A percentile compares a stretch with the other conserved stretches of the same genome.
Evolutionary conservation across 2,329 filamentous ascomycete species (phyloP).

Genomic region (Mycogone perniciosa): DNA sequence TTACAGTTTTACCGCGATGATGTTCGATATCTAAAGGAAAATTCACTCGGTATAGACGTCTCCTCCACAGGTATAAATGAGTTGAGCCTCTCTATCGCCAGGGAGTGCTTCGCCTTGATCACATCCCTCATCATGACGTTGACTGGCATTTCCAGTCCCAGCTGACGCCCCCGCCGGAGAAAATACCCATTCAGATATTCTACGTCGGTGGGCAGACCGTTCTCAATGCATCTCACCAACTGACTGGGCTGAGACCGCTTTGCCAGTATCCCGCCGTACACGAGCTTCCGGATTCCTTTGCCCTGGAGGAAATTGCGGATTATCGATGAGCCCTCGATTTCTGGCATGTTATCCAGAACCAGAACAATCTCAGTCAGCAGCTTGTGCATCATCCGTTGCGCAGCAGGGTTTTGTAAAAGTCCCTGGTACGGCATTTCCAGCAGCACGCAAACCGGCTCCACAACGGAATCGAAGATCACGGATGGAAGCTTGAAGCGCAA

Average conservation of each 20-base stretch:
- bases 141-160: conserved; percentile 64
- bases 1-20: conserved; percentile 1
- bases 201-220: conserved; percentile 63
- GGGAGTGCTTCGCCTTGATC: conserved; percentile 61
- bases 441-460: conserved; percentile 76
- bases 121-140: conserved; percentile 68
- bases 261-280: conserved; percentile 31
- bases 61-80: conserved; percentile 30
- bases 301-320: conserved; percentile 51
- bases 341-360: conserved; percentile 68
- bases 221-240: conserved; percentile 61
- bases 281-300: conserved; percentile 54
- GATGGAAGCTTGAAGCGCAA: conserved; percentile 71
- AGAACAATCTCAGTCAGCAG: conserved; percentile 68
- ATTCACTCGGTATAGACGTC: conserved; percentile 23
- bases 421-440: conserved; percentile 70
- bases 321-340: conserved; percentile 57
- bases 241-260: conserved; percentile 49
- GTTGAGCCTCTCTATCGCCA: conserved; percentile 26
- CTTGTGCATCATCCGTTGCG: conserved; percentile 60
- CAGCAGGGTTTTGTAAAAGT: conserved; percentile 59
- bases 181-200: conserved; percentile 89
- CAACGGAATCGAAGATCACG: conserved; percentile 66
- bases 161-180: conserved; percentile 60
- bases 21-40: conserved; percentile 19